Conservation (phyloP, 2,329 filamentous ascomycete species). For the Cladosporium phlei region DNA sequence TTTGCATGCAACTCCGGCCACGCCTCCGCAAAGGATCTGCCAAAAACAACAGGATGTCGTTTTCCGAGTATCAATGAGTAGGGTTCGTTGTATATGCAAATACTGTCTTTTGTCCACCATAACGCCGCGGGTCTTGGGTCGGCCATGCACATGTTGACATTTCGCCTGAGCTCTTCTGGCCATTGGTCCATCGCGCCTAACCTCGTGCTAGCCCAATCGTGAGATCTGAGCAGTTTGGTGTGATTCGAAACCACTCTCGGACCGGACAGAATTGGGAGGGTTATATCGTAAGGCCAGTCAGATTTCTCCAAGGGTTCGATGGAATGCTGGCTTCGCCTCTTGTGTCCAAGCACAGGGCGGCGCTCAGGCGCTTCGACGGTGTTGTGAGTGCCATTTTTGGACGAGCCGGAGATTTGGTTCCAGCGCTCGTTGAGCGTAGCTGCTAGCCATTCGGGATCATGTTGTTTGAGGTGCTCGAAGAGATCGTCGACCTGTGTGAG, state of each 20-base stretch:
- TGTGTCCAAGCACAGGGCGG: background rate
- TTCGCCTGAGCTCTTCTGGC: conserved; percentile 15
- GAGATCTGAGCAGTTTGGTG: conserved; percentile 12
- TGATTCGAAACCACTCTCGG: conserved; percentile 5
- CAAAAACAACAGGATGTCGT: conserved; percentile 22
- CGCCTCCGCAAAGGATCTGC: conserved; percentile 16
- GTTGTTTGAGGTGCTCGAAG: conserved; percentile 12
- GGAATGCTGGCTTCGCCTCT: background rate
- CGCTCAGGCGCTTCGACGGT: background rate
- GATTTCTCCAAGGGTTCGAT: background rate
- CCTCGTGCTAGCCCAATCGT: conserved; percentile 18
- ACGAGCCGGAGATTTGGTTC: background rate
- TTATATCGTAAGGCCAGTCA: conserved; percentile 10
- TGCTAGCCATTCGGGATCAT: conserved; percentile 16
- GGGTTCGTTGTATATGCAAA: conserved; percentile 35
- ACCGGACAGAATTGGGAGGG: background rate
- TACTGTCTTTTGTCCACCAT: conserved; percentile 27
- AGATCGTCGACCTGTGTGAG: conserved; percentile 5
- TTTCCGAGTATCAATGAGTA: conserved; percentile 31
- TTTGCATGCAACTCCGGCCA: conserved; percentile 17
- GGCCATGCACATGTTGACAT: conserved; percentile 18
- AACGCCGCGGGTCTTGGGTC: conserved; percentile 18
- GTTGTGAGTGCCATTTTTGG: background rate
- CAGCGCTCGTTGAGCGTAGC: conserved; percentile 8
- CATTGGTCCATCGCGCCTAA: conserved; percentile 19